These are phyloP conservation scores for Coemansia sp. DNA, from an alignment of 192 early-diverging fungal species.

Conservation along the genomic window DNA sequence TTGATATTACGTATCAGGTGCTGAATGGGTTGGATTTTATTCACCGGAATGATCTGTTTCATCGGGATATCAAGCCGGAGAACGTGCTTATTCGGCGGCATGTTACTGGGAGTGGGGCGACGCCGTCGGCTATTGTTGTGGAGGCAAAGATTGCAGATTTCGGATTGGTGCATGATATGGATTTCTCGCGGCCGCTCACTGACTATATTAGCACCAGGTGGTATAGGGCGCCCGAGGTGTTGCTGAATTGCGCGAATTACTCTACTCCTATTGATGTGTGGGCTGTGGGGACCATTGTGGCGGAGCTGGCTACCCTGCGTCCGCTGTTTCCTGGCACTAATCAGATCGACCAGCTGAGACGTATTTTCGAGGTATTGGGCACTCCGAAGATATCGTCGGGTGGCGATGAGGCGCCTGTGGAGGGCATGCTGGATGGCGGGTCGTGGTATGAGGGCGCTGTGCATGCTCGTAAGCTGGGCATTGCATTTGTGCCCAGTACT, in stretches of 20 bases:
- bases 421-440: constrained; percentile 37
- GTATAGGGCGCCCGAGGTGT: constrained; percentile 96
- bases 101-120: constrained; percentile 35
- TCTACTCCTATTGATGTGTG: constrained; percentile 94
- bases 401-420: neutral
- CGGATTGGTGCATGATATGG: constrained; percentile 88
- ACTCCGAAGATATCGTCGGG: constrained; percentile 59
- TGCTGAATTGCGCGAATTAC: constrained; percentile 78
- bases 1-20: constrained; percentile 85
- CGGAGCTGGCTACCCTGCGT: constrained; percentile 82
- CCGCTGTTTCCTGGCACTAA: constrained; percentile 92
- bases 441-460: constrained; percentile 75
- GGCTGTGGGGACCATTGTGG: constrained; percentile 90
- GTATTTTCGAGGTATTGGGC: constrained; percentile 82
- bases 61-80: constrained; percentile 97
- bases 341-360: constrained; percentile 90
- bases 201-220: constrained; percentile 98
- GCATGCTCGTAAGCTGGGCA: constrained; percentile 65
- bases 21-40: constrained; percentile 84
- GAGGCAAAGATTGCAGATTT: constrained; percentile 93
- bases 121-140: constrained; percentile 36
- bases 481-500: constrained; percentile 59
- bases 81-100: constrained; percentile 74
- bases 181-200: constrained; percentile 87
- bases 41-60: constrained; percentile 91